Evolutionary conservation across 192 early-diverging fungal genomes (phyloP).

Genomic region (Glomus cerebriforme): DNA sequence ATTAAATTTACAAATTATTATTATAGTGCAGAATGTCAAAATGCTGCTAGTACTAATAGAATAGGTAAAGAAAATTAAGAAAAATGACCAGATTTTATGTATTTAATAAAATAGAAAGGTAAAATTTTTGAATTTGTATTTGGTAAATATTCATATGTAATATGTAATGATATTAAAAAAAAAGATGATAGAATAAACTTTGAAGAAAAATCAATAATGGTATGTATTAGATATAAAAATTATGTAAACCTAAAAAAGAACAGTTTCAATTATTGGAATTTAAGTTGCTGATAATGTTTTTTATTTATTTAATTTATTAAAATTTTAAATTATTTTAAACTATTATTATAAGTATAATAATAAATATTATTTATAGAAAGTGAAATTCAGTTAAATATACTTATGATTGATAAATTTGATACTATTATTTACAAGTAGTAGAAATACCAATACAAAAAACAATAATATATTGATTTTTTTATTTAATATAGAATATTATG

Average conservation of each 20-base stretch:
- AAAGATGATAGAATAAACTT: background rate
- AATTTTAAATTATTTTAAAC: no score
- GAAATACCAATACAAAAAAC: no score
- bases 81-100: constrained; percentile 27
- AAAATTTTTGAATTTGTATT: constrained; percentile 23
- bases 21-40: constrained; percentile 23
- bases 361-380: no score
- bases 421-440: no score
- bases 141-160: background rate
- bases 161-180: background rate
- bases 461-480: no score
- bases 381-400: no score
- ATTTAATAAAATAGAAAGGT: background rate
- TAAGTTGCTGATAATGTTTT: background rate
- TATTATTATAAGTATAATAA: no score
- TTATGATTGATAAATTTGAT: no score
- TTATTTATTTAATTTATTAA: no score
- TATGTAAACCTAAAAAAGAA: background rate
- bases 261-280: background rate
- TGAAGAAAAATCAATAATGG: constrained; percentile 6
- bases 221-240: background rate
- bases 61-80: background rate
- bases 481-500: no score
- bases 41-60: constrained; percentile 7
- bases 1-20: background rate